A percentile compares a stretch with the other conserved stretches of the same genome.
phyloP scores from a whole-genome alignment of 1,284 basidiomycete species.

The Quambalaria eucalypti region DNA sequence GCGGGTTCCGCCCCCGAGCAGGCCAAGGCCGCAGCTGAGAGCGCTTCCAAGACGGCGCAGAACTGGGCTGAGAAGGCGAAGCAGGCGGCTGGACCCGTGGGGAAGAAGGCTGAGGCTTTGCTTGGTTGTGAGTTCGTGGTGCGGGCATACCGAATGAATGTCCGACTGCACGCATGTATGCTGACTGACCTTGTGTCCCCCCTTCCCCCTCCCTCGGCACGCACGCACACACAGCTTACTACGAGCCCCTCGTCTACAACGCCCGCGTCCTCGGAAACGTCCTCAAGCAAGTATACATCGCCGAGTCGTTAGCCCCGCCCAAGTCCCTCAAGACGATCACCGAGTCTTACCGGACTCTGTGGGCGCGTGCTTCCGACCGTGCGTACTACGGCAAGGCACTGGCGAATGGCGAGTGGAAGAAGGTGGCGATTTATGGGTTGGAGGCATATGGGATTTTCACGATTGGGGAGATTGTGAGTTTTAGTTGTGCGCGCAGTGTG shows the following conservation, averaged over 20 bases:
- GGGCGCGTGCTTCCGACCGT: constrained; percentile 58
- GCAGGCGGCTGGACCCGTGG: constrained; percentile 29
- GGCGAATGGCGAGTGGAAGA: constrained; percentile 67
- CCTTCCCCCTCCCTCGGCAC: not conserved
- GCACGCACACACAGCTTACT: constrained; percentile 14
- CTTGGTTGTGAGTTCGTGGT: constrained; percentile 32
- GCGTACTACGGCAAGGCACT: constrained; percentile 64
- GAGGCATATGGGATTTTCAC: constrained; percentile 81
- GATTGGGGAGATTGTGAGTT: constrained; percentile 44
- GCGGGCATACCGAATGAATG: not conserved
- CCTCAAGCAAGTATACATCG: constrained; percentile 79
- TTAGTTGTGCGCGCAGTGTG: not conserved
- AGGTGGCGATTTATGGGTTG: constrained; percentile 66
- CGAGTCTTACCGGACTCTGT: constrained; percentile 66
- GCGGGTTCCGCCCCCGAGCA: not conserved
- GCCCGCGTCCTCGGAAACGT: constrained; percentile 68
- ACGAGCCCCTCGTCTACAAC: constrained; percentile 36
- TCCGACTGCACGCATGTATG: not conserved
- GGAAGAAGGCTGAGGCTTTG: constrained; percentile 24
- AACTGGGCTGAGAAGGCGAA: constrained; percentile 27
- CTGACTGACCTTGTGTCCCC: not conserved
- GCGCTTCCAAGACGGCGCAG: constrained; percentile 14
- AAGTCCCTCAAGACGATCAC: constrained; percentile 58
- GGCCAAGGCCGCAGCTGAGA: constrained; percentile 3
- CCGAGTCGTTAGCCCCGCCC: constrained; percentile 78